Conservation (phyloP, 2,329 filamentous ascomycete species). For the Verticillium tricorpus region DNA sequence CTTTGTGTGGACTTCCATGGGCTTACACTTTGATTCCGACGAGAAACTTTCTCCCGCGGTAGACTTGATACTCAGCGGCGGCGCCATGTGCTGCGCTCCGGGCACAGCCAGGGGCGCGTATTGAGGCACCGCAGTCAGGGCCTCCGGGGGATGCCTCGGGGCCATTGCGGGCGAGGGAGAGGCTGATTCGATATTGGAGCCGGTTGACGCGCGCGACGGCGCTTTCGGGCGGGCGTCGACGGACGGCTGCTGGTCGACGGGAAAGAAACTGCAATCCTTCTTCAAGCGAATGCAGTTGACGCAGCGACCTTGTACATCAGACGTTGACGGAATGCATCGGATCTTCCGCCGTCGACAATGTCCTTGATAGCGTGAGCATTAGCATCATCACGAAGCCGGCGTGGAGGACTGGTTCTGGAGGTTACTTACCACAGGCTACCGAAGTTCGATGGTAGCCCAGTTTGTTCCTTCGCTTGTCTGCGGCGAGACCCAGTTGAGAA, state of each 20-base stretch:
- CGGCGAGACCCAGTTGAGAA: constrained; percentile 28
- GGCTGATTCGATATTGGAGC: constrained; percentile 36
- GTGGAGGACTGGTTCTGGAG: background rate
- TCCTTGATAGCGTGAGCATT: constrained; percentile 44
- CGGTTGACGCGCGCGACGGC: constrained; percentile 30
- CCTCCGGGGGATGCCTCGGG: constrained; percentile 34
- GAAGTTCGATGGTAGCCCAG: constrained; percentile 93
- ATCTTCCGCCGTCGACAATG: constrained; percentile 94
- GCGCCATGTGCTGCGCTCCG: constrained; percentile 40
- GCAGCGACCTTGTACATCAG: constrained; percentile 72
- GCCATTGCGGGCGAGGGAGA: constrained; percentile 45
- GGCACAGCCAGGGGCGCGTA: constrained; percentile 40
- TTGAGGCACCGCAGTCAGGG: constrained; percentile 29
- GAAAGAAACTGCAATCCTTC: constrained; percentile 90
- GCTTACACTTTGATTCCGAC: constrained; percentile 40
- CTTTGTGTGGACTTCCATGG: background rate
- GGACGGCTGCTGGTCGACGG: constrained; percentile 70
- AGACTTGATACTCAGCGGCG: constrained; percentile 32
- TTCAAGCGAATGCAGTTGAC: constrained; percentile 91
- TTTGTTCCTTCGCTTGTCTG: constrained; percentile 71
- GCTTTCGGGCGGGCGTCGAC: constrained; percentile 39
- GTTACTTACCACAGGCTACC: constrained; percentile 84
- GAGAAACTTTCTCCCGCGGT: constrained; percentile 30
- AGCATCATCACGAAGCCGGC: background rate
- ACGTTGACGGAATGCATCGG: constrained; percentile 73